These are phyloP conservation scores for Thinopyrum elongatum DNA, from an alignment of 176 grass and related monocot species.

Conservation along the genomic window DNA sequence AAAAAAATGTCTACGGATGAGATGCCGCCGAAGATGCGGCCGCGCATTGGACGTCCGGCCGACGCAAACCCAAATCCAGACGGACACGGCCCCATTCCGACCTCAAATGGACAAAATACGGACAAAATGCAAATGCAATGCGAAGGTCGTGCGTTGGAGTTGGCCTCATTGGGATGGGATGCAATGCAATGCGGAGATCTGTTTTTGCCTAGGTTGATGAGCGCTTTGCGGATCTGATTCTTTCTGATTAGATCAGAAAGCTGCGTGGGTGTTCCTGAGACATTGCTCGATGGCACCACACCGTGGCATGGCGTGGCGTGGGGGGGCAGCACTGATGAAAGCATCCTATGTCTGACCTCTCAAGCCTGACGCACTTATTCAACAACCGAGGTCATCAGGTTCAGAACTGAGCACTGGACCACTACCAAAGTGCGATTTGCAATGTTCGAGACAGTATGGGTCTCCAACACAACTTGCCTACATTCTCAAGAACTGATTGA, in stretches of 20 bases:
- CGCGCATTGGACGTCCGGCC: too few species aligned
- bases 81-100: too few species aligned
- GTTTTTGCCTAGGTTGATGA: conserved; percentile 9
- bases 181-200: neutral
- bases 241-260: conserved; percentile 14
- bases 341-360: conserved; percentile 21
- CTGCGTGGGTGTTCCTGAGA: neutral
- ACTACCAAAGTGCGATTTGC: neutral
- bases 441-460: neutral
- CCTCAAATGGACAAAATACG: too few species aligned
- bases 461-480: neutral
- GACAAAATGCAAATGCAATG: too few species aligned
- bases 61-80: too few species aligned
- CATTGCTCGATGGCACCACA: neutral
- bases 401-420: neutral
- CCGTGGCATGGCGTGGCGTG: neutral
- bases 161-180: too few species aligned
- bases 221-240: conserved; percentile 18
- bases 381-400: neutral
- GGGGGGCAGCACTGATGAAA: neutral
- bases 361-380: neutral
- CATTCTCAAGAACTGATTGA: neutral
- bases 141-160: too few species aligned
- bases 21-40: too few species aligned
- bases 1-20: too few species aligned